Evolutionary conservation across 2,329 filamentous ascomycete genomes (phyloP), one percentile per base, ranked within the genome.

Genomic region (Zymoseptoria tritici): DNA sequence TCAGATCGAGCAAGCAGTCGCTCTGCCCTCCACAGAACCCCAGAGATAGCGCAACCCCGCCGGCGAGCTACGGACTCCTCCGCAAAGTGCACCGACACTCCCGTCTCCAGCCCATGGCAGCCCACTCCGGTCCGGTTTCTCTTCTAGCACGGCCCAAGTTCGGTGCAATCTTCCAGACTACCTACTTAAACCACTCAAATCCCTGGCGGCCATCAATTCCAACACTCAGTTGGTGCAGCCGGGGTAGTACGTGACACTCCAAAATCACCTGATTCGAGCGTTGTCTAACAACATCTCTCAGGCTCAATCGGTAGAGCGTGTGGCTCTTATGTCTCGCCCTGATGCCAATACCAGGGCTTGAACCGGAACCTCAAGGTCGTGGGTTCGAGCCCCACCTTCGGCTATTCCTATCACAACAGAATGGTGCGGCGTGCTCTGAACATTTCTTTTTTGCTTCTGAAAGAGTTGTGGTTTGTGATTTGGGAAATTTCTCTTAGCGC

Each of bases 271-370:
- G 26, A 29, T 16, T 16, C 16, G 36, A 13, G n/a, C 6, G 5
- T 5, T 16, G 36, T 46, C 36, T 46, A 46, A 46, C 36, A n/a
- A 46, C 13, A 13, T 7, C 2, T 46, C 36, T 16, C 36, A 46
- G 36, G 77, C 77, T 79, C 77, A 79, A 79, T 79, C 76, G 77
- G 77, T 76, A 79, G 77, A 78, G 77, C 77, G 77, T 79, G 77
- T 77, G 77, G 76, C 77, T 79, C 77, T 78, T 79, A 79, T 5
- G 29, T 59, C 19, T 49, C 36, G 46, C 20, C 31, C 54, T 57
- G 46, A 26, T 31, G 36, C 36, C 19, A 9, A 9, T 29, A n/a
- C 6, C 16, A 49, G 21, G 16, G 49, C 20, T 29, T 31, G 20
- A 20, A 53, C 20, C 13, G 36, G 22, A 13, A 58, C 51, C 56